Evolutionary conservation across 129 eudicot genomes (phyloP).

Genomic region (Heracleum sosnowskyi): DNA sequence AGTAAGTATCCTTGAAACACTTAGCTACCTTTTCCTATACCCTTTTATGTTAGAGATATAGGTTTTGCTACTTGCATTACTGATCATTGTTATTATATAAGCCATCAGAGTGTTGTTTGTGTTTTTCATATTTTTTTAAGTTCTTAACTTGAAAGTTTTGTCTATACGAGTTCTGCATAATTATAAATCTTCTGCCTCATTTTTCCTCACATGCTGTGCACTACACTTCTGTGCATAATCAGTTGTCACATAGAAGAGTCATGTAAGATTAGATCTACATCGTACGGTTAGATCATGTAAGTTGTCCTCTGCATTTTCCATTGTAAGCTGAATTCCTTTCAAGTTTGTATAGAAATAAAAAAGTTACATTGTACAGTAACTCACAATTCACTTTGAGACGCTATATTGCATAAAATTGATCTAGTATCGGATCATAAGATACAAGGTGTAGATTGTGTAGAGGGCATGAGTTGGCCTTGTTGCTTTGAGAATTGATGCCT

Average conservation of each 20-base stretch:
- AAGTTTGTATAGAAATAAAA: neutral
- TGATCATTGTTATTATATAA: neutral
- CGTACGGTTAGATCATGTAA: neutral
- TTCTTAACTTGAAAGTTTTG: neutral
- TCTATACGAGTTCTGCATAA: neutral
- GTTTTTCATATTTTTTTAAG: neutral
- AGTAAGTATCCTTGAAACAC: conserved; percentile 22
- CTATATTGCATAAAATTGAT: neutral
- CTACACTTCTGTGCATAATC: neutral
- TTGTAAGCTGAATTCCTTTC: neutral
- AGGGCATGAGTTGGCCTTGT: too few relatives aligned
- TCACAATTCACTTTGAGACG: neutral
- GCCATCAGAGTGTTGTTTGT: neutral
- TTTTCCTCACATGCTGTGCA: neutral
- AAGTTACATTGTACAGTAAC: neutral
- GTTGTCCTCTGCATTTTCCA: too few relatives aligned
- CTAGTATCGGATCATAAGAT: too few relatives aligned
- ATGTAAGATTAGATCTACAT: neutral
- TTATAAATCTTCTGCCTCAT: neutral
- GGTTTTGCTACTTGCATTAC: neutral
- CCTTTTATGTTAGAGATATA: neutral
- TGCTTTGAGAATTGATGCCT: too few relatives aligned
- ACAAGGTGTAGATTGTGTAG: neutral
- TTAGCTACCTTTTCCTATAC: neutral
- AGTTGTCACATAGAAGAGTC: neutral